A percentile compares a stretch with the other conserved stretches of the same genome.
Conservation (phyloP, 805 yeast species). For the Clavispora vitiphila region DNA sequence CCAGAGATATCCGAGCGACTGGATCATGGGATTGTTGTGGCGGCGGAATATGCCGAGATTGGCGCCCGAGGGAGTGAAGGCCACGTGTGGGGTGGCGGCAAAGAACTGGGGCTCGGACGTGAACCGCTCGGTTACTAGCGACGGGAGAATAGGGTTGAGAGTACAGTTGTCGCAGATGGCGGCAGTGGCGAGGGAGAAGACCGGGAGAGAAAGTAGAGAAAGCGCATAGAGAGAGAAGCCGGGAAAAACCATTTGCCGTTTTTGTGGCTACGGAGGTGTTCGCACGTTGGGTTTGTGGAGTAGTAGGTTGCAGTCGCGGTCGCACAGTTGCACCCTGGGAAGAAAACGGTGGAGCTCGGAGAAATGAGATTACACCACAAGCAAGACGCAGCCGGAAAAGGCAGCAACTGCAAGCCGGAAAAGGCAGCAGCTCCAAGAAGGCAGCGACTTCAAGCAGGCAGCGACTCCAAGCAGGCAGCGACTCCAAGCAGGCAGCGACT, state of each 20-base stretch:
- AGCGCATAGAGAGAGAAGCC: neutral
- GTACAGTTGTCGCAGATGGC: slow-evolving; percentile 3
- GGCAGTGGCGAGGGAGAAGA: neutral
- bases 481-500: no score
- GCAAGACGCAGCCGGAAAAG: no score
- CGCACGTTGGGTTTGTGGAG: no score
- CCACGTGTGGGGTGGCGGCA: neutral
- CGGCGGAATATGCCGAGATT: slow-evolving; percentile 8
- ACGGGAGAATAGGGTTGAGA: slow-evolving; percentile 21
- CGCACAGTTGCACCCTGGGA: no score
- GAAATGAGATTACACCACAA: no score
- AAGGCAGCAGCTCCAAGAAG: no score
- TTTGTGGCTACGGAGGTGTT: no score
- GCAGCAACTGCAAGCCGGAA: no score
- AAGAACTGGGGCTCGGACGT: neutral
- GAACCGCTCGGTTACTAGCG: slow-evolving; percentile 15
- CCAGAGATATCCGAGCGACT: slow-evolving; percentile 25
- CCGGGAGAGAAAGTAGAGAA: neutral
- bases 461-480: no score
- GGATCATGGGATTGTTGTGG: slow-evolving; percentile 29
- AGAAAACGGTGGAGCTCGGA: no score
- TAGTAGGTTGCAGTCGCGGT: no score
- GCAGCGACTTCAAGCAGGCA: no score
- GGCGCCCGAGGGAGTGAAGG: neutral
- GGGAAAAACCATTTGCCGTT: neutral